phyloP scores from a whole-genome alignment of 805 yeast species.

The Cyberlindnera euphorbiae region DNA sequence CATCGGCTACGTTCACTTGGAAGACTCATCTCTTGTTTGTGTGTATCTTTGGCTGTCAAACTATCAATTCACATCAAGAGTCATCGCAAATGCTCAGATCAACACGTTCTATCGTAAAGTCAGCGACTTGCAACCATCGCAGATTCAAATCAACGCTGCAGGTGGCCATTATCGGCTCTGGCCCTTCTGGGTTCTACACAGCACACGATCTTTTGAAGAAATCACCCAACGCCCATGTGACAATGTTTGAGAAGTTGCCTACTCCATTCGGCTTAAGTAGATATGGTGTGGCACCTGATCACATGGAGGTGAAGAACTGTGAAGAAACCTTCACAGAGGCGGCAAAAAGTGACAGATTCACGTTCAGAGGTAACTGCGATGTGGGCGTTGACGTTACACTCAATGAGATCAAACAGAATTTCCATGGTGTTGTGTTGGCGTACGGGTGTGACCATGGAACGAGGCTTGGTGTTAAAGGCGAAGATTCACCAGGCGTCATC shows the following conservation, averaged over 20 bases:
- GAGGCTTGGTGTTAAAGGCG: slow-evolving; percentile 53
- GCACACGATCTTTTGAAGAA: slow-evolving; percentile 61
- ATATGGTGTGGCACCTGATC: slow-evolving; percentile 99
- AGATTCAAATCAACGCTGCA: slow-evolving; percentile 12
- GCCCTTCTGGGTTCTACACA: slow-evolving; percentile 95
- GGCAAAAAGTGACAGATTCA: slow-evolving; percentile 34
- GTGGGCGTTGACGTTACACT: slow-evolving; percentile 63
- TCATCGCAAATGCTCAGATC: not conserved
- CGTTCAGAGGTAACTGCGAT: slow-evolving; percentile 66
- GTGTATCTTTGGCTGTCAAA: too few species aligned
- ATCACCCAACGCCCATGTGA: slow-evolving; percentile 41
- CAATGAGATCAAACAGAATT: slow-evolving; percentile 43
- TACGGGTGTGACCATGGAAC: slow-evolving; percentile 73
- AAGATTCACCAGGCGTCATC: slow-evolving; percentile 53
- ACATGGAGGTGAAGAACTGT: slow-evolving; percentile 91
- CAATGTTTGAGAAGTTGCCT: slow-evolving; percentile 79
- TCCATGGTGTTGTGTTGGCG: slow-evolving; percentile 72
- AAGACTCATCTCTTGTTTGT: too few species aligned
- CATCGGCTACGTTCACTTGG: too few species aligned
- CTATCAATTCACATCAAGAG: too few species aligned
- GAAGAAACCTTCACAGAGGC: slow-evolving; percentile 56
- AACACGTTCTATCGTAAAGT: too few species aligned
- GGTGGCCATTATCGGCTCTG: slow-evolving; percentile 73
- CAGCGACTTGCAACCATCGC: too few species aligned
- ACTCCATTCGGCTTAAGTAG: slow-evolving; percentile 90